These are phyloP conservation scores for Colletotrichum sp. DNA, from an alignment of 2,329 filamentous ascomycete genomes.

Conservation along the genomic window DNA sequence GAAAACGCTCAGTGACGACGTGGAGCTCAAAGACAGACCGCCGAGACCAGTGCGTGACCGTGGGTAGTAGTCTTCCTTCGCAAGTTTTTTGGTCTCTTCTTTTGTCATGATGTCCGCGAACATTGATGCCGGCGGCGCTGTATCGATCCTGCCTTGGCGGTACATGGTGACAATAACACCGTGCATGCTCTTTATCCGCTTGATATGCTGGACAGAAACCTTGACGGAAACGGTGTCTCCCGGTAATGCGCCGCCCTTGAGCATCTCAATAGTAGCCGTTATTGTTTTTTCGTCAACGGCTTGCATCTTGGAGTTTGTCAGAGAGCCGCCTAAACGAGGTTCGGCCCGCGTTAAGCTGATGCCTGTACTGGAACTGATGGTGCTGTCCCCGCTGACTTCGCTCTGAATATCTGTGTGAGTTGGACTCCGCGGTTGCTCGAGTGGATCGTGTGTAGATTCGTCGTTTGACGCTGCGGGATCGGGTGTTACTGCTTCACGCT, in stretches of 20 bases:
- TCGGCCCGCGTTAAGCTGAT: conserved; percentile 48
- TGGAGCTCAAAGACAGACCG: conserved; percentile 84
- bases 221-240: conserved; percentile 84
- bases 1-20: conserved; percentile 89
- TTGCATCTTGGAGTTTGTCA: conserved; percentile 48
- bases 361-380: conserved; percentile 69
- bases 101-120: conserved; percentile 60
- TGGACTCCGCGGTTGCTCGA: conserved; percentile 44
- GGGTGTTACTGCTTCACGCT: conserved; percentile 29
- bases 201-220: conserved; percentile 86
- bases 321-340: conserved; percentile 31
- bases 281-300: conserved; percentile 76
- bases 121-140: conserved; percentile 60
- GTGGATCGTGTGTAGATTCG: conserved; percentile 42
- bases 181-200: conserved; percentile 87
- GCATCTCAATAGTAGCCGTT: conserved; percentile 82
- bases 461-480: conserved; percentile 46
- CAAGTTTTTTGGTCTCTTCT: conserved; percentile 69
- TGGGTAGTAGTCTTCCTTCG: conserved; percentile 86
- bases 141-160: conserved; percentile 88
- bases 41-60: conserved; percentile 86
- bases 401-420: conserved; percentile 64
- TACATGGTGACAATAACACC: conserved; percentile 94
- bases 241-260: conserved; percentile 82
- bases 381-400: conserved; percentile 74